Conservation (phyloP, 2,329 filamentous ascomycete genomes). For the Rasamsonia emersonii region DNA sequence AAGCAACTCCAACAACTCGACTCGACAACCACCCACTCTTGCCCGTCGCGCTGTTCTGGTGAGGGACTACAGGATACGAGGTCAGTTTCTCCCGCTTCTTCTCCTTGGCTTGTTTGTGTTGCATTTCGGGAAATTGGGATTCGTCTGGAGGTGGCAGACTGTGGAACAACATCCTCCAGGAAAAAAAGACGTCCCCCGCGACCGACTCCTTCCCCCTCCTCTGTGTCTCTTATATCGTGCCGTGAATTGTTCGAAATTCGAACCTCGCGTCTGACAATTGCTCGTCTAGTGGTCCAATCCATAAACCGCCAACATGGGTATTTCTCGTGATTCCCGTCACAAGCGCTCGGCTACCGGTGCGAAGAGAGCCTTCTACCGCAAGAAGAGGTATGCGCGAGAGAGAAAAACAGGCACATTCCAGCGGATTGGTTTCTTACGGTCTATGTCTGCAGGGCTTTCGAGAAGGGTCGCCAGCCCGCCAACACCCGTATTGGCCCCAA, state of each 20-base stretch:
- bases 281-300: slow-evolving; percentile 31
- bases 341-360: slow-evolving; percentile 99
- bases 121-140: slow-evolving; percentile 13
- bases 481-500: slow-evolving; percentile 98
- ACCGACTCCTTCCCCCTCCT: not conserved
- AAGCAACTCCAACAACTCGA: slow-evolving; percentile 29
- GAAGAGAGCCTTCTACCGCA: slow-evolving; percentile 86
- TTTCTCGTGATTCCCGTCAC: slow-evolving; percentile 99
- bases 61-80: slow-evolving; percentile 38
- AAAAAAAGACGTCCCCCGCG: not conserved
- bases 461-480: slow-evolving; percentile 98
- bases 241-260: slow-evolving; percentile 4
- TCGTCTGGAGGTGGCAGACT: slow-evolving; percentile 3
- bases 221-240: not conserved
- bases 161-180: slow-evolving; percentile 1
- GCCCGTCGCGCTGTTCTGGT: slow-evolving; percentile 34
- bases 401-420: slow-evolving; percentile 14
- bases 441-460: slow-evolving; percentile 84
- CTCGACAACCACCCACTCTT: slow-evolving; percentile 32
- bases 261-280: slow-evolving; percentile 8
- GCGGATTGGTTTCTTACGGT: slow-evolving; percentile 49
- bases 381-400: slow-evolving; percentile 45
- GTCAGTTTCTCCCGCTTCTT: slow-evolving; percentile 25
- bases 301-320: slow-evolving; percentile 90
- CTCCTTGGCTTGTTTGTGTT: slow-evolving; percentile 8